Base-by-base conservation (phyloP, 768 basidiomycete species). In the Suillus alpinus region DNA sequence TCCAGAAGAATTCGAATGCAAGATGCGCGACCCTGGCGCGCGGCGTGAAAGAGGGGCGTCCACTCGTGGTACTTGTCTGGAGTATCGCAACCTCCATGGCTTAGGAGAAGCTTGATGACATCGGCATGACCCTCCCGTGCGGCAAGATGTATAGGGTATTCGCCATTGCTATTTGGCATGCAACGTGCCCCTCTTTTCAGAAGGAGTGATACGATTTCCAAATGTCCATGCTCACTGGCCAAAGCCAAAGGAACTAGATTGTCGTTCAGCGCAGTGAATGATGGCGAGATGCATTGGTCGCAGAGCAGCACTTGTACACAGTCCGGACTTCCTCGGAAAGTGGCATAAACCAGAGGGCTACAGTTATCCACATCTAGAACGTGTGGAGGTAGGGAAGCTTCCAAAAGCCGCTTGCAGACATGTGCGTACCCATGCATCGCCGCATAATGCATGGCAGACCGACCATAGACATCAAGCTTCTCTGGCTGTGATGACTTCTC, bases 1-100 rank as follows among this genome's bases (percentile, higher is more conserved):
- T 86, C 83, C 8, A 98, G 79, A 23, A 98, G 81, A n/a, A 91
- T 81, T 41, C 77, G 76, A 44, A 98, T 83, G 68, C 92, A 96
- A 7, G 79, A 79, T 18, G 81, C 75, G 64, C 87, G 89, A 1
- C 95, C 95, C 63, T 94, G 89, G 40, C 93, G 88, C 6, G 95
- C 89, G 3, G 97, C 94, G 73, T 98, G 95, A 69, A 95, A 94
- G 47, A 98, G 81, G 29, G 97, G 97, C 7, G 95, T 98, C 94
- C 96, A 98, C 72, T 97, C 94, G 70, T 96, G 91, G 74, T 96
- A 98, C 75, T 95, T 98, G 81, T 99, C 97, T 1, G 89, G 87
- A 8, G 84, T 81, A 73, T 93, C 94, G 86, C 88, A 93, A 41
- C 87, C 93, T 53, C 86, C 88, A 43, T 85, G 85, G 34, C 78